Evolutionary conservation across 495 filamentous ascomycete species (phyloP).

Genomic region (Podospora comata): DNA sequence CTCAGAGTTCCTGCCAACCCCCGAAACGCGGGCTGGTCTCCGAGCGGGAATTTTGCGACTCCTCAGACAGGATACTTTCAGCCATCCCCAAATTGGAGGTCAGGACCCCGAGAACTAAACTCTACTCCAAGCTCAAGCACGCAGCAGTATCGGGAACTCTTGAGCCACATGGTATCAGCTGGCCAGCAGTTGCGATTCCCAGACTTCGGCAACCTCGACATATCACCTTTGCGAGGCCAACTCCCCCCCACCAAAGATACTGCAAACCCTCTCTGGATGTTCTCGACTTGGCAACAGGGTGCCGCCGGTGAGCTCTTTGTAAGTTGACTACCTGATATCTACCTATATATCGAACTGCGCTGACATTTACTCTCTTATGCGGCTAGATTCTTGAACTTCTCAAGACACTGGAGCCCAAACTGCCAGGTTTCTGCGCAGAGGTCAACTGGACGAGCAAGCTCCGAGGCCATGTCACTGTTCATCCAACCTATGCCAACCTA

Average conservation of each 20-base stretch:
- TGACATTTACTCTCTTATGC: too few species aligned
- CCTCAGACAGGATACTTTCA: too few species aligned
- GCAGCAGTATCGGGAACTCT: not conserved
- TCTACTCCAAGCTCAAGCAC: too few species aligned
- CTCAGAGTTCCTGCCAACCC: too few species aligned
- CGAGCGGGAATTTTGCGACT: too few species aligned
- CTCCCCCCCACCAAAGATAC: too few species aligned
- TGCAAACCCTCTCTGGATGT: not conserved
- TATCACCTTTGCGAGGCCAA: too few species aligned
- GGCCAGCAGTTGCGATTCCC: not conserved
- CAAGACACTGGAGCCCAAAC: conserved; percentile 17
- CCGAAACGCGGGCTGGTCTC: too few species aligned
- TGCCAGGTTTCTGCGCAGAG: conserved; percentile 25
- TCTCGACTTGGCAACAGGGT: conserved; percentile 27
- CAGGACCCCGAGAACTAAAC: too few species aligned
- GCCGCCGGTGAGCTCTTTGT: conserved; percentile 44
- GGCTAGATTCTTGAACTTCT: conserved; percentile 36
- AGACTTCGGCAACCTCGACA: not conserved
- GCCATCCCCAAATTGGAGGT: too few species aligned
- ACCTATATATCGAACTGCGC: too few species aligned
- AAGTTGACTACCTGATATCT: too few species aligned
- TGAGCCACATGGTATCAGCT: conserved; percentile 5
- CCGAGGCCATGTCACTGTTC: conserved; percentile 28
- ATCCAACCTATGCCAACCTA: conserved; percentile 38
- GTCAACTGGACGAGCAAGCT: conserved; percentile 46